Conservation (phyloP, 495 filamentous ascomycete species). For the Penicillium cinerascens region DNA sequence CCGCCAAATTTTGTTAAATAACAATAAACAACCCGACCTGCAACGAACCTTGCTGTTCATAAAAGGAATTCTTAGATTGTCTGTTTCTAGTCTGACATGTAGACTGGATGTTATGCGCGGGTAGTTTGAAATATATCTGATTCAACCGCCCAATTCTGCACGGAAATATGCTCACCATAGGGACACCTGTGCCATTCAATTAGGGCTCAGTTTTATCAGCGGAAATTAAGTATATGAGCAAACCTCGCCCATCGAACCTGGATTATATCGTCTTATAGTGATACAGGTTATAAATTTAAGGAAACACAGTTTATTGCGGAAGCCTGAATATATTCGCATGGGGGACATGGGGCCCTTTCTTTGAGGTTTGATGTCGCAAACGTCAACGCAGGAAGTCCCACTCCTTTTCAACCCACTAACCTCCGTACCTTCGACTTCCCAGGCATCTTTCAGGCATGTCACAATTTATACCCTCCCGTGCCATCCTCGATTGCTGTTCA, state of each 20-base stretch:
- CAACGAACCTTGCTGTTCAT: no score
- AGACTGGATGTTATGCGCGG: no score
- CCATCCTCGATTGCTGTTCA: neutral
- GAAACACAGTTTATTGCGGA: no score
- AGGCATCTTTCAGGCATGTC: neutral
- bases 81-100: no score
- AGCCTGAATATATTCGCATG: neutral
- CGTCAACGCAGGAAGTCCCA: neutral
- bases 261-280: no score
- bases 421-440: neutral
- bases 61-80: neutral
- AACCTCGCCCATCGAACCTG: neutral
- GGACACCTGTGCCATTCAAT: no score
- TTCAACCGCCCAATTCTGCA: no score
- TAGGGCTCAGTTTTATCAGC: neutral
- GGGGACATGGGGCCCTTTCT: neutral
- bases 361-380: neutral
- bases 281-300: no score
- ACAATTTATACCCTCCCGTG: neutral
- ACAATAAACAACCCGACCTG: neutral
- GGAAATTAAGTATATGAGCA: neutral
- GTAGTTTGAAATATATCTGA: no score
- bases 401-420: neutral
- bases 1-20: neutral
- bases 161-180: no score